phyloP scores from a whole-genome alignment of 2,329 filamentous ascomycete genomes.

The Laburnicola sp. region DNA sequence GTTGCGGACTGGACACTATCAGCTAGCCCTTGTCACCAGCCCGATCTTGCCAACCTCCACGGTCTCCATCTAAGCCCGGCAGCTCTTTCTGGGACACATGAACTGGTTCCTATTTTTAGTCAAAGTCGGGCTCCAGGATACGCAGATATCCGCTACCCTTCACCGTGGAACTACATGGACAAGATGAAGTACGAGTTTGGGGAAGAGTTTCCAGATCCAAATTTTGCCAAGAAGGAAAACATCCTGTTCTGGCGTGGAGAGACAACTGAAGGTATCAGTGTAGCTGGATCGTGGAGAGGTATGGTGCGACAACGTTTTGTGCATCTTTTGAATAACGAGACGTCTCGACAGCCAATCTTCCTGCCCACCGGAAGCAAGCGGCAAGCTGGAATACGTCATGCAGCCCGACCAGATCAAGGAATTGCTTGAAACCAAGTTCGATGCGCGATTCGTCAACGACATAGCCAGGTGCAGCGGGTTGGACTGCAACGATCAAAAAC shows the following conservation, averaged over 20 bases:
- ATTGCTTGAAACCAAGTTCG: constrained; percentile 52
- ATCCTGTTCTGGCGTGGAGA: constrained; percentile 75
- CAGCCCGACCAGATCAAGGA: constrained; percentile 60
- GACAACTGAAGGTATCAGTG: constrained; percentile 57
- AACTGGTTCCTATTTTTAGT: constrained; percentile 75
- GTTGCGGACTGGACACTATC: constrained; percentile 67
- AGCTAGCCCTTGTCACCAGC: constrained; percentile 73
- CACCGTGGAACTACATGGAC: constrained; percentile 63
- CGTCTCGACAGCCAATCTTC: constrained; percentile 35
- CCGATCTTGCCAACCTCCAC: constrained; percentile 73
- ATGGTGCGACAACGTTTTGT: constrained; percentile 72
- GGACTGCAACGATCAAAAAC: constrained; percentile 57
- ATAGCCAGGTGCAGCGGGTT: constrained; percentile 59
- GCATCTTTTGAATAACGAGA: constrained; percentile 56
- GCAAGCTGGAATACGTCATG: constrained; percentile 59
- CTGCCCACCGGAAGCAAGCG: constrained; percentile 54
- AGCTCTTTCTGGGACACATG: constrained; percentile 62
- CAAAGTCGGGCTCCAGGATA: constrained; percentile 72
- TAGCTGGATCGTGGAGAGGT: constrained; percentile 62
- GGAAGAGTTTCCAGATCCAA: constrained; percentile 54
- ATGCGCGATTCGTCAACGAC: constrained; percentile 63
- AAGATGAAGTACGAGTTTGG: constrained; percentile 58
- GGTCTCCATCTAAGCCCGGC: constrained; percentile 71
- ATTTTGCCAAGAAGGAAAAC: constrained; percentile 65
- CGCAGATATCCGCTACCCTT: constrained; percentile 75